phyloP scores from a whole-genome alignment of 495 filamentous ascomycete genomes.

The Lasiosphaeria ovina region DNA sequence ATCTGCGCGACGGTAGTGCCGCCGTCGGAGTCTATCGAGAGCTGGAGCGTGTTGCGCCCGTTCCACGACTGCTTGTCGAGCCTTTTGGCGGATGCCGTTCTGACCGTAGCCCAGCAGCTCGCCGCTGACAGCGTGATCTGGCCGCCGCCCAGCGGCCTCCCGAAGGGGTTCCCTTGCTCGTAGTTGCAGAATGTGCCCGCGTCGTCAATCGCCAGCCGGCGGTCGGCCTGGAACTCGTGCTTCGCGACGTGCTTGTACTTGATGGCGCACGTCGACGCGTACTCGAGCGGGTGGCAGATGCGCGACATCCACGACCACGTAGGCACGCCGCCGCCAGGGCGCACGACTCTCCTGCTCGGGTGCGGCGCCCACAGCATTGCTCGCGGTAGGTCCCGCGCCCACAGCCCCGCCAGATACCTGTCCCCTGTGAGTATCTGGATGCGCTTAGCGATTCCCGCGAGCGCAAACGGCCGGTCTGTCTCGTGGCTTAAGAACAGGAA shows the following conservation, averaged over 20 bases:
- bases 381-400: conserved; percentile 11
- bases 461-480: conserved; percentile 16
- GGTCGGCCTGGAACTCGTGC: conserved; percentile 8
- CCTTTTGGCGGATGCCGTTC: not conserved
- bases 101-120: conserved; percentile 8
- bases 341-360: conserved; percentile 13
- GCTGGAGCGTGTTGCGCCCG: conserved; percentile 3
- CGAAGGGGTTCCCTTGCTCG: conserved; percentile 12
- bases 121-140: conserved; percentile 13
- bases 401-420: conserved; percentile 17
- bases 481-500: conserved; percentile 16
- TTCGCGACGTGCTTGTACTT: conserved; percentile 17
- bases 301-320: conserved; percentile 20
- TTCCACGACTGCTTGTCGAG: conserved; percentile 4
- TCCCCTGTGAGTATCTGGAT: not conserved
- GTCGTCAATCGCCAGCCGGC: conserved; percentile 8
- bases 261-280: not conserved
- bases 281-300: conserved; percentile 1
- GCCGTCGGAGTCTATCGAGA: not conserved
- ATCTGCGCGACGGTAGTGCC: not conserved
- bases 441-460: conserved; percentile 17
- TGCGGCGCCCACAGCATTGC: conserved; percentile 18
- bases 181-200: conserved; percentile 15
- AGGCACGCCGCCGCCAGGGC: conserved; percentile 3
- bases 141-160: conserved; percentile 6